Conservation (phyloP, 768 basidiomycete genomes). For the Tephrocybe sp. region DNA sequence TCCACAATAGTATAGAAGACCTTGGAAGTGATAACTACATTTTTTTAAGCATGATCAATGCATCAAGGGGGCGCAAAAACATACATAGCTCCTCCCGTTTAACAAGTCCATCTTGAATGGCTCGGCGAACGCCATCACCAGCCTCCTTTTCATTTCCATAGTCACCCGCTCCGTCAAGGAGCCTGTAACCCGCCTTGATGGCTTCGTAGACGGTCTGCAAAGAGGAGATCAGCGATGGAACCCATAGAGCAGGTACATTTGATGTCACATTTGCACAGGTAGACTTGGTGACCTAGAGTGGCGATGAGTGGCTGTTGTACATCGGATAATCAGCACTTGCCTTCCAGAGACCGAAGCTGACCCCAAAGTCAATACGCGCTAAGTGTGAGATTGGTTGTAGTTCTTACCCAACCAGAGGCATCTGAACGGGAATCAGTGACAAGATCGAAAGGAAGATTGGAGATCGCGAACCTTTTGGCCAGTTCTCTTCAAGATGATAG, state of each 20-base stretch:
- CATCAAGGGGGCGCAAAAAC: conserved; percentile 25
- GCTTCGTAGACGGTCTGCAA: conserved; percentile 79
- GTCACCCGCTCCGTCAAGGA: conserved; percentile 84
- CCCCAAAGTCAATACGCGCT: conserved; percentile 5
- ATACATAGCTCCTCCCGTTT: conserved; percentile 86
- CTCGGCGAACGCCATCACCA: conserved; percentile 74
- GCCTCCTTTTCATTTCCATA: conserved; percentile 91
- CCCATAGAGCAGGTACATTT: neutral
- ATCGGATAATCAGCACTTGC: conserved; percentile 27
- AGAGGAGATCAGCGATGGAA: neutral
- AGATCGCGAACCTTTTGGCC: conserved; percentile 47
- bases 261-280: conserved; percentile 59
- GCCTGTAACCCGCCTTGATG: conserved; percentile 83
- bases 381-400: neutral
- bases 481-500: conserved; percentile 57
- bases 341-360: conserved; percentile 74
- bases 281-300: conserved; percentile 54
- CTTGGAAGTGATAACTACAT: conserved; percentile 81
- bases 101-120: conserved; percentile 79
- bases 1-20: conserved; percentile 27
- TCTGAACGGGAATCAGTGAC: conserved; percentile 36
- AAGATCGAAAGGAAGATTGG: neutral
- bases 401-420: conserved; percentile 70
- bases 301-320: conserved; percentile 37
- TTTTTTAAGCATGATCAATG: neutral